Evolutionary conservation across 768 basidiomycete genomes (phyloP).

Genomic region (Pleurotus platypus): DNA sequence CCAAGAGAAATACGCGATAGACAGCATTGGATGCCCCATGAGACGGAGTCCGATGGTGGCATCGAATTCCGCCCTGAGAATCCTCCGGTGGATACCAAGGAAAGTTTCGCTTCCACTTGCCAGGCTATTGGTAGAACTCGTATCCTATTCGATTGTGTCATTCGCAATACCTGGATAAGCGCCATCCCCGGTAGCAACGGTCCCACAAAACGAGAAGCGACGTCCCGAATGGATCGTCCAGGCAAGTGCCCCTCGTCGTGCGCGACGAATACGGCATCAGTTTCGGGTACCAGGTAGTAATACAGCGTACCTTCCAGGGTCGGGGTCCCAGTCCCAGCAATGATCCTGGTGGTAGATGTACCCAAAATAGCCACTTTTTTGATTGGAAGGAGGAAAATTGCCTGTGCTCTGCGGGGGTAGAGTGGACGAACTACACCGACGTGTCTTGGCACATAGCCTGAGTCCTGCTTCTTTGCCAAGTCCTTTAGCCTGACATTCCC

Average conservation of each 20-base stretch:
- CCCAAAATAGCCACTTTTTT: neutral
- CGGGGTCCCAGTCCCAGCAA: neutral
- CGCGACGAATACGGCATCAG: no score
- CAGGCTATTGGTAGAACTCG: neutral
- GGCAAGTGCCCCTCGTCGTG: neutral
- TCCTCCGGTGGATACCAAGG: neutral
- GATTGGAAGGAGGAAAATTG: neutral
- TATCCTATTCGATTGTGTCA: neutral
- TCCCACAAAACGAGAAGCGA: neutral
- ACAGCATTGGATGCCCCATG: neutral
- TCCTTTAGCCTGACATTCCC: neutral
- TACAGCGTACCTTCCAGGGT: conserved; percentile 2
- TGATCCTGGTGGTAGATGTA: conserved; percentile 4
- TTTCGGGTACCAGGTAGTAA: neutral
- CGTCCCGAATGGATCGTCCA: conserved; percentile 6
- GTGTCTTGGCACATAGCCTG: neutral
- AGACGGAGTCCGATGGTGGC: conserved; percentile 3
- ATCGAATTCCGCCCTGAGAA: conserved; percentile 6
- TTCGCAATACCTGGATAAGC: neutral
- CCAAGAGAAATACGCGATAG: conserved; percentile 1
- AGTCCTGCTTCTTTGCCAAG: neutral
- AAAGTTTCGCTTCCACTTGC: neutral
- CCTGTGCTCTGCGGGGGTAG: conserved; percentile 1
- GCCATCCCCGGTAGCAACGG: neutral
- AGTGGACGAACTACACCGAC: conserved; percentile 4